phyloP scores from a whole-genome alignment of 2,329 filamentous ascomycete genomes.

The Aureobasidium mangrovei region DNA sequence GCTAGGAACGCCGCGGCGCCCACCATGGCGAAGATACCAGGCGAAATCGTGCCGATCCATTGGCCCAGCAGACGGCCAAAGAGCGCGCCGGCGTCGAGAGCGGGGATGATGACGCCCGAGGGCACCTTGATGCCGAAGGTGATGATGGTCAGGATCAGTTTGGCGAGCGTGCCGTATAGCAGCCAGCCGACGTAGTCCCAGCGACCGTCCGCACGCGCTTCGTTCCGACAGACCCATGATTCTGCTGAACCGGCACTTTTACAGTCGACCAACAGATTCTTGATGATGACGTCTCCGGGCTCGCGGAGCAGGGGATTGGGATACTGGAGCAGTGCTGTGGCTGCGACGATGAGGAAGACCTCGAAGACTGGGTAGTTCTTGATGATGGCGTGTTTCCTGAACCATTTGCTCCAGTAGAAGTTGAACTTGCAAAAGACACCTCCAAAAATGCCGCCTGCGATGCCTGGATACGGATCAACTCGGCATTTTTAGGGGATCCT shows the following conservation, averaged over 20 bases:
- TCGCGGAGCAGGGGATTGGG: constrained; percentile 48
- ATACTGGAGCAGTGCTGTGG: constrained; percentile 47
- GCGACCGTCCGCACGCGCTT: constrained; percentile 29
- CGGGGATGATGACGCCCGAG: constrained; percentile 52
- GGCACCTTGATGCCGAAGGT: constrained; percentile 54
- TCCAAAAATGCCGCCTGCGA: constrained; percentile 51
- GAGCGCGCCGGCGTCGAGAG: constrained; percentile 49
- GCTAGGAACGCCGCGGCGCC: constrained; percentile 51
- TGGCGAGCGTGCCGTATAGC: constrained; percentile 44
- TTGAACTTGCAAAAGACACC: constrained; percentile 52
- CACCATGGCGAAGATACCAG: constrained; percentile 54
- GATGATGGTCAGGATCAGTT: constrained; percentile 48
- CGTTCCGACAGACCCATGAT: constrained; percentile 43
- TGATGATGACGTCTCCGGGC: constrained; percentile 48
- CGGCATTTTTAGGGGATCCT: too few relatives aligned
- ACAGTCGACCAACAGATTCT: constrained; percentile 50
- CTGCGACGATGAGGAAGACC: constrained; percentile 45
- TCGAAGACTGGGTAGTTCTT: constrained; percentile 49
- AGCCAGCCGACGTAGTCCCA: constrained; percentile 43
- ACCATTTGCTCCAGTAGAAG: constrained; percentile 48
- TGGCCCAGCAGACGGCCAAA: constrained; percentile 49
- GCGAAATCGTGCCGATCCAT: constrained; percentile 38
- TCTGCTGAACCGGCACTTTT: constrained; percentile 24
- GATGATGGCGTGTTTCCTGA: constrained; percentile 45
- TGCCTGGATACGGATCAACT: constrained; percentile 19